Base-by-base conservation (phyloP, 2,329 filamentous ascomycete species). In the Leptographium wingfieldii region DNA sequence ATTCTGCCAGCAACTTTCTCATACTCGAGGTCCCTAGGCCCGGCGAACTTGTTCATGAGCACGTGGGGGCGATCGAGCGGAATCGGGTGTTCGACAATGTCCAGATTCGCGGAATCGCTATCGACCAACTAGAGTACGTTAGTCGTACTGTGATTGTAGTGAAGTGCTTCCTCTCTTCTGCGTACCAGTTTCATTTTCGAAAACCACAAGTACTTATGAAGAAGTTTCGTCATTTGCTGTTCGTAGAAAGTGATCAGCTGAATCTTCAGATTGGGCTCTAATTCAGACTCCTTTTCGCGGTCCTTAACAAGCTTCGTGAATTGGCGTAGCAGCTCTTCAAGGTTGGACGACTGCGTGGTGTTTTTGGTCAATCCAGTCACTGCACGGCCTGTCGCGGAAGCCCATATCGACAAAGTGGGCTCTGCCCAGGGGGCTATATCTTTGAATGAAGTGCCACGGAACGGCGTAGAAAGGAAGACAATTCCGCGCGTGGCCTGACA, bases 381-480 rank as follows among this genome's bases (percentile, higher is more conserved):
- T 25, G 60, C 19, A 53, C 58, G 60, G 51, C 54, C 56, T 48
- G 49, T 49, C 9, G 66, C 55, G 12, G 33, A 61, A 49, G 63
- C 65, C 61, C 38, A 61, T 40, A 48, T 29, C 16, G 49, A 61
- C 51, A 68, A 53, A 29, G 60, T 53, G 12, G 59, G 62, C 52
- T 67, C 63, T 33, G 64, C 64, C 62, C 62, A 68, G 6, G 14
- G 14, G 4, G 66, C 65, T 5, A 69, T 62, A n/a, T 67, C 60
- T 54, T 64, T 27, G 59, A 68, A 68, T 5, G 66, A 64, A 35
- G 67, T 69, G 1, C 68, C 67, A 35, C 63, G 57, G 57, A 70
- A 70, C 1, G 69, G 69, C 3, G 68, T 70, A 14, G 66, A 65
- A 27, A 70, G 65, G 48, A 70, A 69, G 27, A 69, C 35, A 46